Base-by-base conservation (phyloP, 140 eudicot genomes). In the Erigeron philadelphicus region DNA sequence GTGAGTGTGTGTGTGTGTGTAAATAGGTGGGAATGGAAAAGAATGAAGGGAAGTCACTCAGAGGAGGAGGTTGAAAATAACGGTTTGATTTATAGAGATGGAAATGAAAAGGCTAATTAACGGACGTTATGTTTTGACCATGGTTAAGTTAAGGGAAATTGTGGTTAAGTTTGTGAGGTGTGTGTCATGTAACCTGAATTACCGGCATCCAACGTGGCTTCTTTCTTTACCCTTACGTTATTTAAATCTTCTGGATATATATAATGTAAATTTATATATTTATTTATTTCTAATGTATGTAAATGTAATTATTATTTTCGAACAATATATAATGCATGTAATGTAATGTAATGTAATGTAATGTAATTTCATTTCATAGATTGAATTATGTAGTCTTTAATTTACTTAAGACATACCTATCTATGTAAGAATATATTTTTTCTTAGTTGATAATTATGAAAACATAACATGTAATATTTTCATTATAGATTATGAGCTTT, bases 1-100 rank as follows among this genome's bases (percentile, higher is more conserved):
- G 11, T 53, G 9, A 15, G 23, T 52, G 58, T 52, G 23, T 52
- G 58, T 6, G 10, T 15, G 25, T 53, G 58, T 16, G 11, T 6
- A 53, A 52, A 68, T 19, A 12, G 72, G 40, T 38, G 42, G 64
- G 42, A 57, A 73, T 49, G 75, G 67, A 70, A 61, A 80, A 80
- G 19, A 13, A 8, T 5, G 21, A 15, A 16, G 5, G n/a, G 21
- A 15, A 16, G 5, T 31, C 38, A 2, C 38, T 76, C 79, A 75
- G 83, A 76, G 68, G 18, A 67, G 72, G 72, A 76, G 82, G 2
- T 50, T 65, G 48, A 60, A 46, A 58, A 58, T 67, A 75, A 72
- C 76, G 63, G 84, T 77, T 43, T 67, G 67, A 72, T 82, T 75
- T 82, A 82, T 78, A 78, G 86, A 78, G 73, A 46, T 45, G 35